Base-by-base conservation (phyloP, 345 rosid species). In the Eutrema yunnanense region DNA sequence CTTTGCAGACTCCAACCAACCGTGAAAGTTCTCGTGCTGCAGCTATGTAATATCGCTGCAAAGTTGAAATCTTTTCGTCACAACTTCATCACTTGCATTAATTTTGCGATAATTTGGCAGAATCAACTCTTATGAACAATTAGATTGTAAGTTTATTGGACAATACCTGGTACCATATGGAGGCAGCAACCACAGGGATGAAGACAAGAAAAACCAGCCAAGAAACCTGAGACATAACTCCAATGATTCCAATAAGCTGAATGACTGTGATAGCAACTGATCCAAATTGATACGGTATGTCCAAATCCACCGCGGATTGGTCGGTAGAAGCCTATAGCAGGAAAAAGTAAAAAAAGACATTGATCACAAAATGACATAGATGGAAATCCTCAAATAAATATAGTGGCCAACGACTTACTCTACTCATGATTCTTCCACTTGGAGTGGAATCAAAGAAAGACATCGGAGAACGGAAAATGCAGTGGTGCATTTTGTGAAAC, bases 391-490 rank as follows among this genome's bases (percentile, higher is more conserved):
- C 50, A 27, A 42, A 58, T 38, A 41, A 36, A 48, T 22, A 36
- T 11, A 70, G 44, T 32, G 63, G 52, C 14, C 32, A 49, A 19
- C 10, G 8, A 71, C 88, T 62, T 74, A 87, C 96, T 66, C 96
- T 84, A 58, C 80, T 87, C 12, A 90, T 77, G 56, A 86, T 85
- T 65, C 96, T 77, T 72, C 90, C 96, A 73, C 90, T 83, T 8
- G 94, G 94, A 11, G 96, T 90, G n/a, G 94, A 77, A 79, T 90
- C 96, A 78, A 90, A 90, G 77, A 90, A 90, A 5, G 88, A 84
- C 92, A 88, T 88, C 22, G 96, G 90, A 9, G 96, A 84, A 3
- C 82, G 90, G 79, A 90, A 88, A 67, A 90, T 78, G 83, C 84
- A 81, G 2, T 74, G 66, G 49, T 86, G 92, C 88, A 90, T 85